phyloP scores from a whole-genome alignment of 1,284 basidiomycete species.

The Cryptococcus neoformans region DNA sequence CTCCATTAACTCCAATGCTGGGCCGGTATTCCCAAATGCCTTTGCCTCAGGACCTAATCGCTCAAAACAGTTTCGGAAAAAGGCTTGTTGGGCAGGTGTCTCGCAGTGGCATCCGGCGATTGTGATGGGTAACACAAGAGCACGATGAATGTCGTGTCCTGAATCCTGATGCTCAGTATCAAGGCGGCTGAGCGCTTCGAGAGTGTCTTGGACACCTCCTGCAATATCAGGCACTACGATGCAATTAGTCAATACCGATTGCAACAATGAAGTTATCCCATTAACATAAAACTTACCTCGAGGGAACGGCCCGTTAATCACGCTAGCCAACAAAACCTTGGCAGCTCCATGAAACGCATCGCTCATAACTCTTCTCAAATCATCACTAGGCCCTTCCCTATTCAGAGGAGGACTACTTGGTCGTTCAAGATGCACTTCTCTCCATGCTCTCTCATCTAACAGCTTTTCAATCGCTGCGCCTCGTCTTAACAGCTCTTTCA shows the following conservation, averaged over 20 bases:
- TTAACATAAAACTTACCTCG: conserved; percentile 11
- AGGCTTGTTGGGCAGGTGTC: conserved; percentile 47
- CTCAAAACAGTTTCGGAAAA: conserved; percentile 55
- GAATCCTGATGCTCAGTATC: conserved; percentile 30
- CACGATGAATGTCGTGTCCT: conserved; percentile 61
- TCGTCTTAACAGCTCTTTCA: conserved; percentile 58
- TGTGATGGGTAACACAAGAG: conserved; percentile 55
- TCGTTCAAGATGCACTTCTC: conserved; percentile 11
- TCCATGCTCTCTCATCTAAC: conserved; percentile 22
- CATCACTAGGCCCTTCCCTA: neutral
- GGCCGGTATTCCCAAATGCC: conserved; percentile 60
- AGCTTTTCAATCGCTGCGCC: conserved; percentile 57
- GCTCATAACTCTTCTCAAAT: conserved; percentile 13
- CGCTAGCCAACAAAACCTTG: conserved; percentile 20
- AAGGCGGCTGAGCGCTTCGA: conserved; percentile 50
- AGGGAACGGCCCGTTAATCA: conserved; percentile 24
- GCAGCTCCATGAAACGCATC: conserved; percentile 24
- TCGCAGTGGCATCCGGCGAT: conserved; percentile 25
- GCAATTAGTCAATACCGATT: neutral
- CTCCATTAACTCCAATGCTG: conserved; percentile 59
- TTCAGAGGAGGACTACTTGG: neutral
- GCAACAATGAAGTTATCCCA: neutral
- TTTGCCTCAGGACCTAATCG: conserved; percentile 53
- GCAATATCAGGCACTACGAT: conserved; percentile 23
- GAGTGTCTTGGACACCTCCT: conserved; percentile 48